Percentiles rank a stretch among this genome's conserved stretches.
These are phyloP conservation scores for Abortiporus biennis DNA, from an alignment of 1,284 basidiomycete species.

Conservation along the genomic window DNA sequence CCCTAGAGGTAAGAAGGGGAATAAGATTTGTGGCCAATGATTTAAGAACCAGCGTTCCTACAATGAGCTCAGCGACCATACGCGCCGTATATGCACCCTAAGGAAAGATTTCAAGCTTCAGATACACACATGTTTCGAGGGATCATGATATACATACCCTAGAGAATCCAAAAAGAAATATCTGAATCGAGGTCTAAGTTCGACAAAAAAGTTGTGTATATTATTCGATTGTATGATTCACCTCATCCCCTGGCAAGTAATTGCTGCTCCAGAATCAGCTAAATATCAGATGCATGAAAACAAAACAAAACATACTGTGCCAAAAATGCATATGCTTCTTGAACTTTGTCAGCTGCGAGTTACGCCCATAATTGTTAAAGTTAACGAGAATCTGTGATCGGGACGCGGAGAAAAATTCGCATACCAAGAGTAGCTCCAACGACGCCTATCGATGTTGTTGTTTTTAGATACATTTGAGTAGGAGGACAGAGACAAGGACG, in stretches of 20 bases:
- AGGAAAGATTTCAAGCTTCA: conserved; percentile 7
- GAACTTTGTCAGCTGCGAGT: conserved; percentile 53
- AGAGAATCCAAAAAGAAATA: conserved; percentile 74
- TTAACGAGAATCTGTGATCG: too few species aligned
- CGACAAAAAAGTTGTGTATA: background rate
- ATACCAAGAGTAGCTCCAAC: conserved; percentile 55
- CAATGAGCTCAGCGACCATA: conserved; percentile 66
- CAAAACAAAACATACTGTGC: conserved; percentile 47
- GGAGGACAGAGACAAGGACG: too few species aligned
- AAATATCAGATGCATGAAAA: background rate
- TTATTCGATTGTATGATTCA: conserved; percentile 18
- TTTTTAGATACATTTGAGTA: conserved; percentile 1
- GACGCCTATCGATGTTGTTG: conserved; percentile 33
- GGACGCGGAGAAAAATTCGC: too few species aligned
- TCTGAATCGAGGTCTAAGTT: conserved; percentile 28
- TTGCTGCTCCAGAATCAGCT: conserved; percentile 36
- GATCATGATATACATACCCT: conserved; percentile 32
- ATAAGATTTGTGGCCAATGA: background rate
- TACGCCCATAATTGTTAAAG: too few species aligned
- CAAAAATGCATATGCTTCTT: conserved; percentile 70
- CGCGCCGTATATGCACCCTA: conserved; percentile 69
- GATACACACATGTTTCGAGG: background rate
- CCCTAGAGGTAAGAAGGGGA: conserved; percentile 11
- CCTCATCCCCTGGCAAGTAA: conserved; percentile 65
- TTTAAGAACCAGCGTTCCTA: conserved; percentile 21